Conservation (phyloP, 2,329 filamentous ascomycete genomes). For the Neopestalotiopsis rosae region DNA sequence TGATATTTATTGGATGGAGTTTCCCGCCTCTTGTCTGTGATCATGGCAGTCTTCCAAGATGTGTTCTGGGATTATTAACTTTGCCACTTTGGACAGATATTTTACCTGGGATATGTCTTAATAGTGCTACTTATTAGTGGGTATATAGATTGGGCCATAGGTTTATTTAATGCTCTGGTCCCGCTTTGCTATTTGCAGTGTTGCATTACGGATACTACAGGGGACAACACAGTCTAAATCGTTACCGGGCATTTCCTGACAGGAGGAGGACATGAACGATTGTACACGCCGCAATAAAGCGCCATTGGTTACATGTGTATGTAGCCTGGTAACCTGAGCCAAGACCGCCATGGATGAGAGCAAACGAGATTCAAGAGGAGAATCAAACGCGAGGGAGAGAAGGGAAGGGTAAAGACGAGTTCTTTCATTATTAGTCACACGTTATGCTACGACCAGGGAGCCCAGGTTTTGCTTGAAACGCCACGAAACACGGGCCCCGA, state of each 20-base stretch:
- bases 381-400: not conserved
- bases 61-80: too few relatives aligned
- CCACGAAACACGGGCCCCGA: slow-evolving; percentile 7
- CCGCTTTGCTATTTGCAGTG: not conserved
- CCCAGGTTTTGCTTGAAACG: slow-evolving; percentile 10
- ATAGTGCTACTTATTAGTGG: not conserved
- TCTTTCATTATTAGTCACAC: not conserved
- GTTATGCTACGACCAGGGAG: not conserved
- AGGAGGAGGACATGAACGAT: not conserved
- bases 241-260: not conserved
- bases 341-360: too few relatives aligned
- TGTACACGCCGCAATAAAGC: not conserved
- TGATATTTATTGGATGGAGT: not conserved
- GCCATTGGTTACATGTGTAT: too few relatives aligned
- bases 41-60: not conserved
- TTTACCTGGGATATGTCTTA: not conserved
- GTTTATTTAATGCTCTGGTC: not conserved
- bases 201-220: too few relatives aligned
- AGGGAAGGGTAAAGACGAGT: not conserved
- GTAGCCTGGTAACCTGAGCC: too few relatives aligned
- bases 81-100: not conserved
- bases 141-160: not conserved
- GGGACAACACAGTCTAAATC: not conserved
- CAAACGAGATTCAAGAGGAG: not conserved
- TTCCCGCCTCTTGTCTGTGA: not conserved